These are phyloP conservation scores for Penicillium taxi DNA, from an alignment of 495 filamentous ascomycete species.

Conservation along the genomic window DNA sequence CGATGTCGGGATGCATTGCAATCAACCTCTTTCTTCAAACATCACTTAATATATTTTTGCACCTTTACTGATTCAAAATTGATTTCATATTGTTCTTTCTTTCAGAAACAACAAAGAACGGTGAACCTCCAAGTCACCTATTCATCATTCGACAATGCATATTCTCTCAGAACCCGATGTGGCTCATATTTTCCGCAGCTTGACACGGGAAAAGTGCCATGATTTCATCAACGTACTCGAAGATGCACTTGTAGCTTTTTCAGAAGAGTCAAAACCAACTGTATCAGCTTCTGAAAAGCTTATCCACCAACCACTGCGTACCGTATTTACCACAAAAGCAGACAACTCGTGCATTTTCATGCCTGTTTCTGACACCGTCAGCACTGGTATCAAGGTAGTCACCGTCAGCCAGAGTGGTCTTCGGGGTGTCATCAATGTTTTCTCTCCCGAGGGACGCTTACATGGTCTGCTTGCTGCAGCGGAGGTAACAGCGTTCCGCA, in stretches of 20 bases:
- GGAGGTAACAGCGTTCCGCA: conserved; percentile 88
- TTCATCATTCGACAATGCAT: conserved; percentile 28
- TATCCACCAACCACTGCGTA: conserved; percentile 70
- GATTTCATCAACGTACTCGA: conserved; percentile 25
- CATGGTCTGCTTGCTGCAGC: conserved; percentile 75
- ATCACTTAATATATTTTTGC: too few species aligned
- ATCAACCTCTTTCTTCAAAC: too few species aligned
- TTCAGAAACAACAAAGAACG: too few species aligned
- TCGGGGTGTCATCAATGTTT: conserved; percentile 71
- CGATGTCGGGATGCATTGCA: too few species aligned
- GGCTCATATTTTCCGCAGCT: conserved; percentile 27
- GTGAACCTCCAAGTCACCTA: not conserved
- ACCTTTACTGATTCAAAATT: too few species aligned
- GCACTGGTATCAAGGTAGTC: conserved; percentile 58
- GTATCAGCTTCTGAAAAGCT: conserved; percentile 15
- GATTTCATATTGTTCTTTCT: too few species aligned
- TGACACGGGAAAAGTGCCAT: conserved; percentile 29
- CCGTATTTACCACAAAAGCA: conserved; percentile 57
- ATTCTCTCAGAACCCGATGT: conserved; percentile 37
- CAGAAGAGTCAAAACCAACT: conserved; percentile 17
- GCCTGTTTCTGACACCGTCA: conserved; percentile 60
- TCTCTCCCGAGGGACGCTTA: conserved; percentile 58
- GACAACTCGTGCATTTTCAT: conserved; percentile 78
- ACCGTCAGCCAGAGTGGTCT: conserved; percentile 34
- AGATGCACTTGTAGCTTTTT: conserved; percentile 24